Evolutionary conservation across 106 monocot species (phyloP).

Genomic region (Dendrobium nobile): DNA sequence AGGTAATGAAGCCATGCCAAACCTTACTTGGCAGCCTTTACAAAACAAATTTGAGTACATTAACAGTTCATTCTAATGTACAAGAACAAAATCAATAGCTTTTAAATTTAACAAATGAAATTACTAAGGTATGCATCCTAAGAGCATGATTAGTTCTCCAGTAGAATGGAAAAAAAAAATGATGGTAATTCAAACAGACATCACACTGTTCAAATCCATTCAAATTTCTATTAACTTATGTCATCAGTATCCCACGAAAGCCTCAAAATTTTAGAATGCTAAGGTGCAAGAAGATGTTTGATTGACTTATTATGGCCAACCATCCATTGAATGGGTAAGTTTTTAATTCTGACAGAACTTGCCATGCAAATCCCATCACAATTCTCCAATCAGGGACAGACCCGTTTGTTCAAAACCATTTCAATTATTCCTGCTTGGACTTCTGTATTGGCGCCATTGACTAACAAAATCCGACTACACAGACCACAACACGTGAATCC

Average conservation of each 20-base stretch:
- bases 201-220: background rate
- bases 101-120: background rate
- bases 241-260: background rate
- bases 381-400: background rate
- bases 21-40: background rate
- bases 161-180: background rate
- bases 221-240: background rate
- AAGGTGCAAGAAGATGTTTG: background rate
- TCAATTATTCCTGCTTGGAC: background rate
- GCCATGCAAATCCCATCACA: background rate
- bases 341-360: background rate
- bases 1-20: background rate
- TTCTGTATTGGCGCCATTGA: background rate
- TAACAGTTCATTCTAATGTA: background rate
- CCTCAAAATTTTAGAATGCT: background rate
- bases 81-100: background rate
- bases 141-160: conserved; percentile 1
- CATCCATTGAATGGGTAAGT: background rate
- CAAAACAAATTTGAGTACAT: background rate
- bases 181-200: background rate
- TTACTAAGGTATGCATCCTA: background rate
- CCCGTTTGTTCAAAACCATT: background rate
- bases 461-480: background rate
- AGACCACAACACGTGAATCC: background rate
- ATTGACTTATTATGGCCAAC: background rate